Base-by-base conservation (phyloP, 2,329 filamentous ascomycete genomes). In the Akanthomyces muscarius region DNA sequence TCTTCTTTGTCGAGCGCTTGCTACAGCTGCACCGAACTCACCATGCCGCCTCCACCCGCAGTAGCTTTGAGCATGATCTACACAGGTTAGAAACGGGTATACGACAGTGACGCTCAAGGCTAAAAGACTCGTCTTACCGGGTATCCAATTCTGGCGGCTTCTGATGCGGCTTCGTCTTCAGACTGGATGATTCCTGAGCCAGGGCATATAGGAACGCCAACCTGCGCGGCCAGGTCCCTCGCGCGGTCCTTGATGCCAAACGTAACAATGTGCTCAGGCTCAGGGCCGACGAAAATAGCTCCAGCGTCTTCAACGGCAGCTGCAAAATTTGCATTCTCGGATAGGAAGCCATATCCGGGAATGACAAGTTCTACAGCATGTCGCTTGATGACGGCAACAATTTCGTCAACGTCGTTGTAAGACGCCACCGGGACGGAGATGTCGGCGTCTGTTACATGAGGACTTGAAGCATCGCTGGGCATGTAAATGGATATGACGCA, bases 311-410 rank as follows among this genome's bases (percentile, higher is more conserved):
- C 69, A 5, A 85, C 81, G 25, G 78, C 71, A 53, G 76, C 71
- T 1, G 86, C 85, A 67, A 90, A 89, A 13, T 82, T 79, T 7
- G 81, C 79, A 68, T 87, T 87, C 62, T 89, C 86, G 6, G 81
- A 83, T 3, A 89, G 72, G 65, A 88, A 89, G 1, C 86, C 86
- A 73, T 89, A 89, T 3, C 86, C 86, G 0, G 86, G 85, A 54
- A 88, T 84, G 18, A 89, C 80, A 4, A 83, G 83, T 65, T 88
- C 76, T 10, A 74, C 80, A 3, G 73, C 67, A 23, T 80, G 74
- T 6, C 76, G 68, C 54, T 79, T 80, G 23, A 77, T 71, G 33
- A 76, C 70, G 18, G 67, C 64, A 10, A 75, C 58, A 23, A 73
- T 71, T 13, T 69, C 66, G 25, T 68, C 65, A 6, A 67, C 68